These are phyloP conservation scores for Penicillium dipodomyicola DNA, from an alignment of 495 filamentous ascomycete genomes.

Conservation along the genomic window DNA sequence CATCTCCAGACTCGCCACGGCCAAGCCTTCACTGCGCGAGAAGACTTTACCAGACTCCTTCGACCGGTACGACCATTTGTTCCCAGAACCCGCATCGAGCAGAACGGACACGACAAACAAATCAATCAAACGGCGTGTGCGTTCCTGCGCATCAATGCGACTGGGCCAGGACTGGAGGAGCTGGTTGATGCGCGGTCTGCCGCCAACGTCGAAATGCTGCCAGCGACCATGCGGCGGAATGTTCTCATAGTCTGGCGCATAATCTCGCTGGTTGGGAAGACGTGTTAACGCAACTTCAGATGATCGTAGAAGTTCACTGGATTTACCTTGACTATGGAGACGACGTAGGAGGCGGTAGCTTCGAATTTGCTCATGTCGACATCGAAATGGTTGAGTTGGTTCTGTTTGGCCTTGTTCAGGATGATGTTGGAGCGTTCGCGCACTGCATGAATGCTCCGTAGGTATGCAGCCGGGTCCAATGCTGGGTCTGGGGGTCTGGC, in stretches of 20 bases:
- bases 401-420: constrained; percentile 70
- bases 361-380: constrained; percentile 86
- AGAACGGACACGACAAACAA: constrained; percentile 68
- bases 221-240: constrained; percentile 75
- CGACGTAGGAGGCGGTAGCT: constrained; percentile 87
- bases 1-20: constrained; percentile 95
- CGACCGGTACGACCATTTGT: constrained; percentile 77
- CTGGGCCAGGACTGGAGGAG: constrained; percentile 64
- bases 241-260: constrained; percentile 75
- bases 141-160: constrained; percentile 58
- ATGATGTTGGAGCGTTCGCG: constrained; percentile 74
- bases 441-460: constrained; percentile 86
- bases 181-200: constrained; percentile 62
- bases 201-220: constrained; percentile 72
- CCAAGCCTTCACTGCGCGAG: constrained; percentile 85
- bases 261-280: constrained; percentile 65
- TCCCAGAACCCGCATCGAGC: constrained; percentile 66
- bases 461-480: constrained; percentile 87
- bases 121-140: constrained; percentile 63
- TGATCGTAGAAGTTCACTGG: not conserved
- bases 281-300: constrained; percentile 19
- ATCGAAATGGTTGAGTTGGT: constrained; percentile 83
- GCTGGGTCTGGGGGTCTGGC: constrained; percentile 85
- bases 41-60: constrained; percentile 85
- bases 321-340: constrained; percentile 91